Evolutionary conservation across 2,329 filamentous ascomycete genomes (phyloP), one percentile per base, ranked within the genome.

Genomic region (Penicillium oxalicum): DNA sequence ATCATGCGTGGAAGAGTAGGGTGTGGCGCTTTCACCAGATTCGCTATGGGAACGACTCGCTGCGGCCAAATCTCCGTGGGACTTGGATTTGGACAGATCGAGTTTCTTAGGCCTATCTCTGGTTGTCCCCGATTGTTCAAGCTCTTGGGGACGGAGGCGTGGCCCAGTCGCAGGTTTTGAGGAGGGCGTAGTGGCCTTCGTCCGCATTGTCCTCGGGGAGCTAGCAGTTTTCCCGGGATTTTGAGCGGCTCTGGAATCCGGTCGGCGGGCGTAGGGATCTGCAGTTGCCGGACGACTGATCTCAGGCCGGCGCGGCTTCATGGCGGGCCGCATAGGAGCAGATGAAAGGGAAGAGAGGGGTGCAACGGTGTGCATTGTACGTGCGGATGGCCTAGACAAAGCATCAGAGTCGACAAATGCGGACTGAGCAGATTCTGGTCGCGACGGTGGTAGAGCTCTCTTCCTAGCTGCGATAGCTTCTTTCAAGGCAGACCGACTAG

Each of bases 401-500:
- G 70, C 69, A 37, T 61, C 60, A 36, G 58, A 49, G 11, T 67
- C 66, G 36, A 77, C 71, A 53, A 79, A 75, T 38, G 69, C 70
- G 28, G 78, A 76, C 61, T 79, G 78, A 42, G 79, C 78, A 51
- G 80, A 81, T 59, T 71, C 78, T n/a, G 80, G 78, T 13, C 78
- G 73, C 41, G 79, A 74, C 24, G 75, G 74, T 13, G 76, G 74
- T 40, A 75, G 63, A 49, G 76, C 78, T 50, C 74, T 88, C 70
- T 89, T 91, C 63, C 91, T 86, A 5, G 89, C 90, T 61, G 89
- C 73, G 77, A 96, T 90, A 3, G 88, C 77, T 61, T 95, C 91
- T 54, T 88, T 85, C 26, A 96, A 70, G 9, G 87, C 87, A 9
- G 70, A 71, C 34, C 77, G 62, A 36, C 59, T 54, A 34, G 56